Conservation (phyloP, 2,329 filamentous ascomycete genomes). For the Ceratocystis cacaofunesta region DNA sequence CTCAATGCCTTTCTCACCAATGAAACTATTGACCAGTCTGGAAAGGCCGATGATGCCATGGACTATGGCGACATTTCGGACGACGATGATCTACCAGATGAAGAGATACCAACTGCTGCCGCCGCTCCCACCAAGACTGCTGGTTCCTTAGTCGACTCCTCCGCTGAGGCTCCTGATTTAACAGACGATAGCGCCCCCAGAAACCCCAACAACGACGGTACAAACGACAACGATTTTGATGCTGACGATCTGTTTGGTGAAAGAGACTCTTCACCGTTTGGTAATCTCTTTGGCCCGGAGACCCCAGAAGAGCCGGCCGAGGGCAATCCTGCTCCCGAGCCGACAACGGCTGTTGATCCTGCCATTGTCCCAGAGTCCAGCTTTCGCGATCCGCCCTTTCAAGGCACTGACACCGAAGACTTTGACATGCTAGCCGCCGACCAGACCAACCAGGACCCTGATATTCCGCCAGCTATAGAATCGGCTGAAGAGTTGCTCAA, state of each 20-base stretch:
- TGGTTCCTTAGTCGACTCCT: not conserved
- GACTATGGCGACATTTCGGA: constrained; percentile 88
- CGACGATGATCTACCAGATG: constrained; percentile 66
- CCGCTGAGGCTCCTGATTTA: constrained; percentile 20
- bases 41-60: constrained; percentile 83
- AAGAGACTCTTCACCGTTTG: constrained; percentile 34
- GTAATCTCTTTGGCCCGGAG: constrained; percentile 28
- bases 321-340: constrained; percentile 21
- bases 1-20: constrained; percentile 27
- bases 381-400: constrained; percentile 17
- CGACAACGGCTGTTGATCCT: not conserved
- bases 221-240: constrained; percentile 38
- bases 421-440: constrained; percentile 34
- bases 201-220: constrained; percentile 22
- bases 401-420: constrained; percentile 29
- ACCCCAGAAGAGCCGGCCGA: constrained; percentile 28
- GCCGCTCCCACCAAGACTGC: not conserved
- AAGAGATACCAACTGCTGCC: constrained; percentile 40
- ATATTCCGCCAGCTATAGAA: constrained; percentile 55
- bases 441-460: constrained; percentile 40
- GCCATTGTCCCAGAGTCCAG: constrained; percentile 17
- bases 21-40: constrained; percentile 43
- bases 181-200: constrained; percentile 47
- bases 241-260: constrained; percentile 58
- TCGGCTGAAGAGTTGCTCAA: constrained; percentile 62